Base-by-base conservation (phyloP, 352 stramenopile genomes). In the Thraustochytrium sp. region DNA sequence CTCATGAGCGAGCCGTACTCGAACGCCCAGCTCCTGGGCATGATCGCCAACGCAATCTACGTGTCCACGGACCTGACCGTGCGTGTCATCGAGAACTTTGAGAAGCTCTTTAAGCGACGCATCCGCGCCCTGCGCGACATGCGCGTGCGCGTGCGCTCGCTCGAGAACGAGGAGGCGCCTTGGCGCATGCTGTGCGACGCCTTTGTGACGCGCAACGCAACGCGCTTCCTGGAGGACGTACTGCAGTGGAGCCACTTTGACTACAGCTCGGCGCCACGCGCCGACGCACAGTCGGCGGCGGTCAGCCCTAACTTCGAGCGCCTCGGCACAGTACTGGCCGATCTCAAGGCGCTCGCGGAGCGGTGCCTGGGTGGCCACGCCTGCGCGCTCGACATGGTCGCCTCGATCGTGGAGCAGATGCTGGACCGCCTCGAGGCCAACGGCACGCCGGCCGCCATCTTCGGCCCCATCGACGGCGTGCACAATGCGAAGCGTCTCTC, bases 231-330 rank as follows among this genome's bases (percentile, higher is more conserved):
- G 13, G 65, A 77, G 37, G 49, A 77, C 36, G 65, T 77, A 16
- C n/a, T 77, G 46, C 65, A 77, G 34, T 77, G 65, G 65, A 77
- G 65, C 31, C 65, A 77, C 18, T 77, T 77, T 36, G 46, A 77
- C 31, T 77, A 77, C 26, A 77, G 65, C 26, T 77, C 65, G 9
- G 46, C 13, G 8, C 42, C 13, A 11, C 42, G 49, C 23, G 65
- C 5, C 11, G 42, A 29, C 23, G 49, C 49, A 72, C 42, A 75
- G 36, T 23, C 36, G 5, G 34, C n/a, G 61, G 4, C 21, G 9
- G 36, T 77, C 16, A 62, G 42, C 31, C 42, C 65, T 21, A 77
- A 77, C 65, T 77, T 77, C 64, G 65, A 77, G 13, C 65, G 65
- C 31, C 31, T 77, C 18, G 65, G n/a, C 0, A 75, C 21, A 16